These are phyloP conservation scores for Potentilla sterilis DNA, from an alignment of 306 rosid genomes.

Conservation along the genomic window DNA sequence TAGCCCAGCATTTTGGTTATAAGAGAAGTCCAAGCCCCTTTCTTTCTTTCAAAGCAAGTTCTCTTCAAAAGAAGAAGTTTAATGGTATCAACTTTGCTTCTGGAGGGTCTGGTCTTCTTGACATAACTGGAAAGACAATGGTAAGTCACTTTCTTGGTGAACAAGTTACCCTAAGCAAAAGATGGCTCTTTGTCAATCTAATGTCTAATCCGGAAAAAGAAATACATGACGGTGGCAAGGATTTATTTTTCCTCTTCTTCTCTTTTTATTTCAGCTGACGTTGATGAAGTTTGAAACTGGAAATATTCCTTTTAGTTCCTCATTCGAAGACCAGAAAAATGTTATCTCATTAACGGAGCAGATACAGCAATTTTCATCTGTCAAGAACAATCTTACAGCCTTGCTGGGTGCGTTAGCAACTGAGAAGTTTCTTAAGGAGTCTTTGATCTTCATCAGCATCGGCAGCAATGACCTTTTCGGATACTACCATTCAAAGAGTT, in stretches of 20 bases:
- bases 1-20: constrained; percentile 24
- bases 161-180: neutral
- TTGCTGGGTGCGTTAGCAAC: constrained; percentile 12
- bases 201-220: neutral
- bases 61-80: constrained; percentile 12
- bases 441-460: constrained; percentile 30
- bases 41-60: constrained; percentile 15
- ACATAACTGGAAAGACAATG: constrained; percentile 20
- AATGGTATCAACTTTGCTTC: constrained; percentile 34
- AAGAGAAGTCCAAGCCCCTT: constrained; percentile 26
- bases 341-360: constrained; percentile 23
- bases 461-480: constrained; percentile 32
- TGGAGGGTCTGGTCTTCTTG: constrained; percentile 33
- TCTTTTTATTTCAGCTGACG: neutral
- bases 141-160: neutral
- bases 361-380: constrained; percentile 17
- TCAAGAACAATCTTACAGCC: constrained; percentile 1
- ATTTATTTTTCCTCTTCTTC: neutral
- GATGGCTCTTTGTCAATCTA: neutral
- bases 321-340: neutral
- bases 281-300: constrained; percentile 4
- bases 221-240: too few relatives aligned
- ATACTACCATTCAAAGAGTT: constrained; percentile 21
- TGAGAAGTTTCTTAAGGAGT: constrained; percentile 9
- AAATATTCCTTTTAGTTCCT: neutral